Evolutionary conservation across 2,329 filamentous ascomycete species (phyloP).

Genomic region (Geosmithia flava): DNA sequence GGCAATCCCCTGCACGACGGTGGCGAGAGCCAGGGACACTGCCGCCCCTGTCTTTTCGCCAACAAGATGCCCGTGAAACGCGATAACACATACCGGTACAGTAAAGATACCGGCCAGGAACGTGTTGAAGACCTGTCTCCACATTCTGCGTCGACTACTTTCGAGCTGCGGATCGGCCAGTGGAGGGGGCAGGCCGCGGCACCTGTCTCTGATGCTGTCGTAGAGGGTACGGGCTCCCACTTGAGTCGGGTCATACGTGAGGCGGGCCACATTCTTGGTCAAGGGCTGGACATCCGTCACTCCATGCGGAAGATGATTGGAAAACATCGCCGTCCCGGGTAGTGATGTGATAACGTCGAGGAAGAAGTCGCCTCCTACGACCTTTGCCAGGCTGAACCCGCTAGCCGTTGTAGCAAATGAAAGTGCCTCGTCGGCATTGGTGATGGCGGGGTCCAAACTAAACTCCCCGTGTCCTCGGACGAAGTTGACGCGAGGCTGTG

Average conservation of each 20-base stretch:
- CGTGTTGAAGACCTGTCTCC: slow-evolving; percentile 9
- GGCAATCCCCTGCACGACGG: slow-evolving; percentile 35
- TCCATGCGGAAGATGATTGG: slow-evolving; percentile 8
- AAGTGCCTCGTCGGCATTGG: slow-evolving; percentile 13
- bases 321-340: slow-evolving; percentile 8
- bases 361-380: slow-evolving; percentile 10
- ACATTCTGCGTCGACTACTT: slow-evolving; percentile 8
- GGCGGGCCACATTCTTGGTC: slow-evolving; percentile 15
- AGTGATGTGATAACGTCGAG: slow-evolving; percentile 11
- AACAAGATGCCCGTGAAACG: slow-evolving; percentile 6
- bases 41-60: slow-evolving; percentile 8
- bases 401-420: slow-evolving; percentile 6
- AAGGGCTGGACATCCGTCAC: slow-evolving; percentile 12
- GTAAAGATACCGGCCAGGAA: slow-evolving; percentile 7
- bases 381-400: slow-evolving; percentile 10
- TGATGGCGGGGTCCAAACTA: slow-evolving; percentile 10
- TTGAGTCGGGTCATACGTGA: slow-evolving; percentile 19
- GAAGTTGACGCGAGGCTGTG: slow-evolving; percentile 20
- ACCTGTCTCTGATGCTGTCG: slow-evolving; percentile 3
- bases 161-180: slow-evolving; percentile 8
- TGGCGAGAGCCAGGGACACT: slow-evolving; percentile 31
- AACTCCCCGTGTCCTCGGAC: slow-evolving; percentile 23
- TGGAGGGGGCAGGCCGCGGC: slow-evolving; percentile 8
- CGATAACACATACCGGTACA: slow-evolving; percentile 8
- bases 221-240: slow-evolving; percentile 16